These are phyloP conservation scores for Starmera stellimalicola DNA, from an alignment of 1,139 yeast species.

Conservation along the genomic window DNA sequence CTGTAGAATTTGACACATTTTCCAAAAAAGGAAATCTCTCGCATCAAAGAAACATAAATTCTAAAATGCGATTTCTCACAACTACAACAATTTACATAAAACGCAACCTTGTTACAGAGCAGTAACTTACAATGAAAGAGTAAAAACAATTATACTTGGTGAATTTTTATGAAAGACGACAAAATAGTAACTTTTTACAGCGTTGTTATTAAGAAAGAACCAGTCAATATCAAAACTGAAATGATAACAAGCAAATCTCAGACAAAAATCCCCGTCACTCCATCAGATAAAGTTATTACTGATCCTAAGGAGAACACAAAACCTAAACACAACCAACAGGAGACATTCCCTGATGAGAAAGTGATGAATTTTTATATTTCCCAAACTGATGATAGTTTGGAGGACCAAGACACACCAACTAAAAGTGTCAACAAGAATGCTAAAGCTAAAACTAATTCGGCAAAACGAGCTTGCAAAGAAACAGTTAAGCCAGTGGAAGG, in stretches of 20 bases:
- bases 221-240: background rate
- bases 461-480: background rate
- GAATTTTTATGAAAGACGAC: too few relatives aligned
- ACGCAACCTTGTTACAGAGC: too few relatives aligned
- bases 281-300: constrained; percentile 1
- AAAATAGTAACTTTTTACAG: too few relatives aligned
- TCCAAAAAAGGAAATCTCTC: too few relatives aligned
- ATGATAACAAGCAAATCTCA: background rate
- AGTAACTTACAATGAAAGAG: too few relatives aligned
- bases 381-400: background rate
- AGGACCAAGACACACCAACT: background rate
- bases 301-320: background rate
- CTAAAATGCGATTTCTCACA: too few relatives aligned
- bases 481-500: background rate
- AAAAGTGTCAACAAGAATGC: background rate
- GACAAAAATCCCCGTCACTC: background rate
- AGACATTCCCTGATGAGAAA: background rate
- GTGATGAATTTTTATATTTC: background rate
- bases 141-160: too few relatives aligned
- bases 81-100: too few relatives aligned
- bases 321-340: background rate
- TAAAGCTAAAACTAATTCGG: background rate
- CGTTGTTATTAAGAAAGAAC: background rate
- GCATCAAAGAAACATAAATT: too few relatives aligned
- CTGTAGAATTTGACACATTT: too few relatives aligned